A percentile compares a stretch with the other conserved stretches of the same genome.
Evolutionary conservation across 495 filamentous ascomycete genomes (phyloP).

Genomic region (Astrothelium subdiscretum): DNA sequence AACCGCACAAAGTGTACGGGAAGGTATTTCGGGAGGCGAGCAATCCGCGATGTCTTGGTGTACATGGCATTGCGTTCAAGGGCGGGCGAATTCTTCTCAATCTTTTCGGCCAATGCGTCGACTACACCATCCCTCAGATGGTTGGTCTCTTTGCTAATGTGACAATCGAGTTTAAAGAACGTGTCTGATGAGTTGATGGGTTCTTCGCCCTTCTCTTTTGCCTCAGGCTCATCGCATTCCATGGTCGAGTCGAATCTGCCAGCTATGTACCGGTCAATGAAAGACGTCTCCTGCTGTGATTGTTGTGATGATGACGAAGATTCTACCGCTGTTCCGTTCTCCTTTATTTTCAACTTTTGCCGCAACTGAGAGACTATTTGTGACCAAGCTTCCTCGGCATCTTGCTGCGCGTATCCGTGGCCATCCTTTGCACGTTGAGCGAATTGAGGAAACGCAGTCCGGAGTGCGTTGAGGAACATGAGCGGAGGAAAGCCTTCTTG

Average conservation of each 20-base stretch:
- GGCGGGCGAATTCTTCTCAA: slow-evolving; percentile 74
- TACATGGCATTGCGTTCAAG: slow-evolving; percentile 72
- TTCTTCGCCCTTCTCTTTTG: slow-evolving; percentile 64
- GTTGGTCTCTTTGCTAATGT: slow-evolving; percentile 76
- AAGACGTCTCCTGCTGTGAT: slow-evolving; percentile 40
- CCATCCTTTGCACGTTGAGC: slow-evolving; percentile 73
- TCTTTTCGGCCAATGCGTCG: slow-evolving; percentile 70
- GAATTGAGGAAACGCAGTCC: slow-evolving; percentile 82
- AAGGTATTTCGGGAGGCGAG: slow-evolving; percentile 84
- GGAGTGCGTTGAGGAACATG: slow-evolving; percentile 72
- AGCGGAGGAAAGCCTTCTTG: slow-evolving; percentile 79
- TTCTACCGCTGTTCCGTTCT: slow-evolving; percentile 25
- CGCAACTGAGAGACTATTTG: slow-evolving; percentile 84
- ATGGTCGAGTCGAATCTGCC: slow-evolving; percentile 66
- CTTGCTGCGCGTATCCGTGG: slow-evolving; percentile 83
- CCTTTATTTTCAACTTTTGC: slow-evolving; percentile 60
- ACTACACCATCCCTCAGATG: slow-evolving; percentile 80
- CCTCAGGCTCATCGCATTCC: slow-evolving; percentile 72
- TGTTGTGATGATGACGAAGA: not conserved
- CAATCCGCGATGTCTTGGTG: slow-evolving; percentile 79
- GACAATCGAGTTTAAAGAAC: slow-evolving; percentile 91
- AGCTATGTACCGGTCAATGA: slow-evolving; percentile 81
- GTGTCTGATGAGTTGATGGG: slow-evolving; percentile 52
- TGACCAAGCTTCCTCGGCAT: slow-evolving; percentile 97
- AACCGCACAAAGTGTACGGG: slow-evolving; percentile 97